A percentile compares a stretch with the other conserved stretches of the same genome.
Conservation (phyloP, 306 rosid genomes). For the Sicyos edulis region DNA sequence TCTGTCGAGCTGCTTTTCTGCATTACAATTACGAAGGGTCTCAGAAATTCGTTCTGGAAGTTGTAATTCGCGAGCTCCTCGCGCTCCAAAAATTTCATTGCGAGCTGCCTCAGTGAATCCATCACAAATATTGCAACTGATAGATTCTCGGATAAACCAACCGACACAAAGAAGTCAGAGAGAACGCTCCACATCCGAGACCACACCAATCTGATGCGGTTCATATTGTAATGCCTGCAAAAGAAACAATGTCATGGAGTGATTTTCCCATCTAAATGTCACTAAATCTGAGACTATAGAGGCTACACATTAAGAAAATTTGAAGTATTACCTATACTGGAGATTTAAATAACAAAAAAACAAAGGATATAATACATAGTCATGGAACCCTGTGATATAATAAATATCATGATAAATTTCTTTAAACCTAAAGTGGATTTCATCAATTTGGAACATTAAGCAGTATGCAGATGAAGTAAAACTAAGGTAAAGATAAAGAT, state of each 20-base stretch:
- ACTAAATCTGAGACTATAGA: background rate
- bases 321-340: background rate
- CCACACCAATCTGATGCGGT: constrained; percentile 97
- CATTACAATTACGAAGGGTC: constrained; percentile 97
- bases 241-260: constrained; percentile 27
- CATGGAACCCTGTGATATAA: too few relatives aligned
- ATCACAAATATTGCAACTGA: constrained; percentile 98
- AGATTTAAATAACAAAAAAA: background rate
- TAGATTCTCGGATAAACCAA: constrained; percentile 89
- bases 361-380: too few relatives aligned
- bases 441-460: too few relatives aligned
- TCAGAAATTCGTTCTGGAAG: constrained; percentile 93
- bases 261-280: constrained; percentile 2
- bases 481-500: constrained; percentile 19
- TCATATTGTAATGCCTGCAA: constrained; percentile 99
- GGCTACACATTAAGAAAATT: background rate
- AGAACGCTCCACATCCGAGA: constrained; percentile 98
- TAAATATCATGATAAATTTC: too few relatives aligned
- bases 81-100: constrained; percentile 97
- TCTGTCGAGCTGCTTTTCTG: constrained; percentile 83
- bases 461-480: background rate
- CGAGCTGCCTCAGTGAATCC: constrained; percentile 97
- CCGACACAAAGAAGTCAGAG: constrained; percentile 96
- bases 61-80: constrained; percentile 98
- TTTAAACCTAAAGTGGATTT: too few relatives aligned